Evolutionary conservation across 1,284 basidiomycete species (phyloP).

Genomic region (Farysia itapuensis): DNA sequence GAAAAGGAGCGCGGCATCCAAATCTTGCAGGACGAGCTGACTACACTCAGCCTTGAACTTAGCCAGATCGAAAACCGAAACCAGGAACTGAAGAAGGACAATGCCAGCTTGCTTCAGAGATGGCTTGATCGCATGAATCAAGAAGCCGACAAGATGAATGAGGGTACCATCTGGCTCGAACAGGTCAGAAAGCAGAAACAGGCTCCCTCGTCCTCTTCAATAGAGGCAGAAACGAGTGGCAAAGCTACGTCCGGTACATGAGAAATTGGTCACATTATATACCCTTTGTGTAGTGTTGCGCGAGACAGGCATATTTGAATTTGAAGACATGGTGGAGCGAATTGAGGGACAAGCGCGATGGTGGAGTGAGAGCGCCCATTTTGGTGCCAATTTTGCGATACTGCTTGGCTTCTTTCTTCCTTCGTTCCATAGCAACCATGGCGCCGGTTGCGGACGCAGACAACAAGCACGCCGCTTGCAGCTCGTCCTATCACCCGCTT

Average conservation of each 20-base stretch:
- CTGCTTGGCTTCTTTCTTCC: too few species aligned
- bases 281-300: too few species aligned
- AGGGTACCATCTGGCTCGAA: slow-evolving; percentile 59
- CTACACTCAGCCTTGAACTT: slow-evolving; percentile 67
- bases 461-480: slow-evolving; percentile 2
- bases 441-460: slow-evolving; percentile 35
- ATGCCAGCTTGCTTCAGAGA: slow-evolving; percentile 83
- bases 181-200: slow-evolving; percentile 25
- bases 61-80: slow-evolving; percentile 85
- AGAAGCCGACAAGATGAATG: slow-evolving; percentile 93
- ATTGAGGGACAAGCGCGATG: too few species aligned
- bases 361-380: too few species aligned
- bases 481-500: slow-evolving; percentile 26
- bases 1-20: slow-evolving; percentile 80
- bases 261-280: too few species aligned
- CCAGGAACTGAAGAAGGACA: slow-evolving; percentile 80
- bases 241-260: too few species aligned
- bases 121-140: slow-evolving; percentile 69
- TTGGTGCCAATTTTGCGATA: too few species aligned
- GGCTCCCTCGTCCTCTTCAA: neutral
- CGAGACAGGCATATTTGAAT: too few species aligned
- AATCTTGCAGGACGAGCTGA: slow-evolving; percentile 78
- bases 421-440: too few species aligned
- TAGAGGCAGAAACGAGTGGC: too few species aligned
- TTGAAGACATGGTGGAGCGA: too few species aligned